These are phyloP conservation scores for Mariannaea sp. DNA, from an alignment of 2,329 filamentous ascomycete genomes.

Conservation along the genomic window DNA sequence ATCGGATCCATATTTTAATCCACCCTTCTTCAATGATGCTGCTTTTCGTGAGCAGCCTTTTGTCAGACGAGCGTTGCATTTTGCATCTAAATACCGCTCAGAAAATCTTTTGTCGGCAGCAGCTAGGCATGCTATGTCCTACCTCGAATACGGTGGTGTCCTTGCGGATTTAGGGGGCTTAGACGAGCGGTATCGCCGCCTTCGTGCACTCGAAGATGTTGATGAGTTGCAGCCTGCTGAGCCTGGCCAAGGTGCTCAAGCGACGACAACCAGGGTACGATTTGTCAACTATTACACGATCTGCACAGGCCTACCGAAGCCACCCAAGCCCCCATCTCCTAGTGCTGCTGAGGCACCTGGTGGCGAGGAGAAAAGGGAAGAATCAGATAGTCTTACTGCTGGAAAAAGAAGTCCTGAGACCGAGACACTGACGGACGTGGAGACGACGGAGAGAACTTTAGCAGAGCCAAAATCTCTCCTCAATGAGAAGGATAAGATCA, in stretches of 20 bases:
- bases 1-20: conserved; percentile 71
- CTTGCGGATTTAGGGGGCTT: conserved; percentile 77
- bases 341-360: conserved; percentile 5
- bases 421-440: background rate
- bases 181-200: conserved; percentile 68
- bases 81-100: conserved; percentile 76
- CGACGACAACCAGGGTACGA: conserved; percentile 60
- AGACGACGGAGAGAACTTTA: background rate
- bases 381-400: conserved; percentile 7
- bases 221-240: conserved; percentile 54
- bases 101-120: conserved; percentile 73
- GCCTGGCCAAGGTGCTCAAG: conserved; percentile 19
- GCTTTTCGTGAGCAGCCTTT: conserved; percentile 71
- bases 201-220: conserved; percentile 74
- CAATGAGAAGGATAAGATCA: conserved; percentile 9
- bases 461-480: conserved; percentile 12
- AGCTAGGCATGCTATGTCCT: conserved; percentile 74
- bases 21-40: conserved; percentile 75
- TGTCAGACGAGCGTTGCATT: conserved; percentile 71
- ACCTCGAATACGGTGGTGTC: conserved; percentile 81
- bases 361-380: conserved; percentile 1
- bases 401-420: background rate
- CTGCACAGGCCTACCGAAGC: conserved; percentile 73
- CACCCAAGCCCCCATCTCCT: conserved; percentile 25
- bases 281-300: conserved; percentile 92